Evolutionary conservation across 2,329 filamentous ascomycete species (phyloP).

Genomic region (Xylaria digitata): DNA sequence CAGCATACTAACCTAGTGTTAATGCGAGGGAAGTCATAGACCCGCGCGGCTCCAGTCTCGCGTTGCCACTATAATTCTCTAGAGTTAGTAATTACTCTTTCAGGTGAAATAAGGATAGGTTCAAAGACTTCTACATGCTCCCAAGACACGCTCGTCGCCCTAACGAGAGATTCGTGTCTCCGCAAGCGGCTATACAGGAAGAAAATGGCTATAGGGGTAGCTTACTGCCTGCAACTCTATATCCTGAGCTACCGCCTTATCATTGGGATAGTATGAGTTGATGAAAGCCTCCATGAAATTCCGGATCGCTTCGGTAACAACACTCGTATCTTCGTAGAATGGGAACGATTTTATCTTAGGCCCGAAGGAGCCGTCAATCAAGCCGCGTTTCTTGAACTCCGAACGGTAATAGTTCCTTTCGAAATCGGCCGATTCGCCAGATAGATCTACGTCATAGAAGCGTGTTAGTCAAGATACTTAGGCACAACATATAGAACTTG

Average conservation of each 20-base stretch:
- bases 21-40: conserved; percentile 54
- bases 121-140: too few relatives aligned
- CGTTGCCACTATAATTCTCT: conserved; percentile 50
- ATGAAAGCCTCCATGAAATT: conserved; percentile 56
- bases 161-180: too few relatives aligned
- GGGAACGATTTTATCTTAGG: conserved; percentile 56
- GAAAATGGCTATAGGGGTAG: not conserved
- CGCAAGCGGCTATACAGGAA: too few relatives aligned
- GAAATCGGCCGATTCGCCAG: conserved; percentile 23
- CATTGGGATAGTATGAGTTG: conserved; percentile 55
- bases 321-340: conserved; percentile 56
- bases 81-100: not conserved
- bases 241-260: conserved; percentile 51
- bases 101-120: too few relatives aligned
- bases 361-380: conserved; percentile 53
- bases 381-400: conserved; percentile 49
- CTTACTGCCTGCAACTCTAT: conserved; percentile 52
- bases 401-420: conserved; percentile 28
- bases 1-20: conserved; percentile 19
- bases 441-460: conserved; percentile 6
- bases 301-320: conserved; percentile 52
- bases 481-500: too few relatives aligned
- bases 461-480: too few relatives aligned
- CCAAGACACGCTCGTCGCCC: too few relatives aligned
- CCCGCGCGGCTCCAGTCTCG: conserved; percentile 54